These are phyloP conservation scores for Penicillium sp. DNA, from an alignment of 2,329 filamentous ascomycete species.

Conservation along the genomic window DNA sequence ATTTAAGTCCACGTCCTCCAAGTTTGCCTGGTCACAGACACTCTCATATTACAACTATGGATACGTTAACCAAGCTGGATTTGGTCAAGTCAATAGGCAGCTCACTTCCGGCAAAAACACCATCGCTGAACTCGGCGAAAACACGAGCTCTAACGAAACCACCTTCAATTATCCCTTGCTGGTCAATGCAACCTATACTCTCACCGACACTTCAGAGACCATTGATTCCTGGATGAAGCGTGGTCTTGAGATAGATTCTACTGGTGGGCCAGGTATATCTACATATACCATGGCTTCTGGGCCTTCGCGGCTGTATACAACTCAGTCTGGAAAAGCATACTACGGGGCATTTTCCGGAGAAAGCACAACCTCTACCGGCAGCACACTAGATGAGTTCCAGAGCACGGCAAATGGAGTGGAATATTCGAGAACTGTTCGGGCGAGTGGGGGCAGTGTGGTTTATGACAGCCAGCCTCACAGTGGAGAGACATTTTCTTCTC, in stretches of 20 bases:
- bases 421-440: constrained; percentile 25
- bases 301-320: constrained; percentile 25
- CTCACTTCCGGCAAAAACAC: constrained; percentile 48
- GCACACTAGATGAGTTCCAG: constrained; percentile 30
- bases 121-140: constrained; percentile 33
- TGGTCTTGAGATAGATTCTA: constrained; percentile 47
- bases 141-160: constrained; percentile 35
- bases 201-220: constrained; percentile 50
- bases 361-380: constrained; percentile 28
- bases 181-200: constrained; percentile 54
- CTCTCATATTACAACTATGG: constrained; percentile 60
- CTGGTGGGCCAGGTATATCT: constrained; percentile 52
- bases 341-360: constrained; percentile 23
- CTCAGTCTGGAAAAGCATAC: constrained; percentile 30
- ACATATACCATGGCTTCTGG: constrained; percentile 57
- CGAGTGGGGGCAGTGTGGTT: constrained; percentile 29
- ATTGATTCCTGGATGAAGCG: constrained; percentile 52
- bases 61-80: constrained; percentile 55
- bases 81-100: constrained; percentile 56
- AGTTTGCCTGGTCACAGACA: constrained; percentile 59
- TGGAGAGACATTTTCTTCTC: background rate
- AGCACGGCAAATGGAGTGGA: constrained; percentile 20
- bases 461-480: constrained; percentile 9
- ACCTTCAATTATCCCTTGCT: constrained; percentile 63
- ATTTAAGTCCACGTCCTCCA: constrained; percentile 54